Base-by-base conservation (phyloP, 345 rosid genomes). In the Sisymbrium altissimum region DNA sequence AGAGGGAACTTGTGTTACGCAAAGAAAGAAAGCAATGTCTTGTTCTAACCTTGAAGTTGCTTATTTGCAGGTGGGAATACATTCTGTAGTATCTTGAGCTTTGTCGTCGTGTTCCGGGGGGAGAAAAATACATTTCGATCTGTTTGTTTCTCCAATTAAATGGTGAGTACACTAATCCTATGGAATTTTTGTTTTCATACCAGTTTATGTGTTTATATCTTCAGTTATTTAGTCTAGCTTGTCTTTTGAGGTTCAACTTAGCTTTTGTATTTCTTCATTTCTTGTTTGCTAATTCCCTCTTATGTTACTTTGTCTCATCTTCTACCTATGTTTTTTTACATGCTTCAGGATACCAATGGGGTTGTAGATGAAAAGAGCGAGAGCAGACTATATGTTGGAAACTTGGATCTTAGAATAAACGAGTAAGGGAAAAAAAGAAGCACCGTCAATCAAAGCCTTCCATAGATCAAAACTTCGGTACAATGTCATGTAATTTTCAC, bases 391-490 rank as follows among this genome's bases (percentile, higher is more conserved):
- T 90, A 90, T 49, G 41, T 90, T 56, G 97, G 97, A 45, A 93
- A 93, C 78, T 89, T 93, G 35, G 98, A 90, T 77, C 79, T 85
- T 60, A 85, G 93, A 82, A 85, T 93, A 83, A 90, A 93, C 19
- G 98, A 93, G 97, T 90, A 84, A 80, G 94, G 19, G 19, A 41
- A 9, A 15, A 7, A 40, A 15, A 10, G 15, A 10, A 2, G 4
- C 19, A 35, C 60, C 10, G 3, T n/a, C n/a, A n/a, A n/a, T n/a
- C n/a, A n/a, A n/a, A n/a, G 15, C 44, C 14, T 4, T 18, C 55
- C 49, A 44, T 10, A 0, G 49, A 23, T 55, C 15, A 44, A 21
- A 43, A 50, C 18, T 18, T 49, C 63, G 53, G 44, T 50, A 23
- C 19, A 25, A 9, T 27, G 15, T 53, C 6, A 1, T 57, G 10